Conservation (phyloP, 768 basidiomycete species). For the Daedaleopsis sinensis region DNA sequence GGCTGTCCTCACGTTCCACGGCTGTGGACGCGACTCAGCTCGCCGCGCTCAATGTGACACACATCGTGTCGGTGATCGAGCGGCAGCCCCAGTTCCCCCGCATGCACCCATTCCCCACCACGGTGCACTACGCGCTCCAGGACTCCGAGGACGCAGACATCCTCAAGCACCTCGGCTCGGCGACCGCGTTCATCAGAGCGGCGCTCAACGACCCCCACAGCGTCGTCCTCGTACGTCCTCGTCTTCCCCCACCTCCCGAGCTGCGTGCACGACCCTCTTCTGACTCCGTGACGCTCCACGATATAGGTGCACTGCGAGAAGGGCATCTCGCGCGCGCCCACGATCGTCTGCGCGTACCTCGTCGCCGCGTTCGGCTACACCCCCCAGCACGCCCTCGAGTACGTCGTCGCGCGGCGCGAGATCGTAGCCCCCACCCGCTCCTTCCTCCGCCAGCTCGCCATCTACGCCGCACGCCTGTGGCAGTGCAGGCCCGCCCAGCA, state of each 20-base stretch:
- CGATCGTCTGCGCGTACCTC: conserved; percentile 72
- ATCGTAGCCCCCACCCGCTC: conserved; percentile 68
- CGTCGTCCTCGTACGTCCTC: conserved; percentile 50
- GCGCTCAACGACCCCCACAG: conserved; percentile 48
- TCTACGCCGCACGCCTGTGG: conserved; percentile 32
- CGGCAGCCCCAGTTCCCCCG: conserved; percentile 48
- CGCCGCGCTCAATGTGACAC: conserved; percentile 66
- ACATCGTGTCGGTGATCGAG: conserved; percentile 70
- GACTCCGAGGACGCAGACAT: conserved; percentile 48
- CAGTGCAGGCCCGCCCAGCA: conserved; percentile 4
- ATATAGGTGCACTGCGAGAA: conserved; percentile 74
- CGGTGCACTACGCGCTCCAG: conserved; percentile 53
- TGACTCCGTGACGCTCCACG: neutral
- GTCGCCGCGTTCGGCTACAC: conserved; percentile 51
- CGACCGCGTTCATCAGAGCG: conserved; percentile 54
- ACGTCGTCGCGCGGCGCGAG: conserved; percentile 57
- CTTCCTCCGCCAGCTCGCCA: conserved; percentile 59
- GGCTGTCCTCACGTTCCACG: conserved; percentile 63
- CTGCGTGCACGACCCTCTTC: neutral
- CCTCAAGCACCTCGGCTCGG: conserved; percentile 45
- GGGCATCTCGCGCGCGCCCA: conserved; percentile 76
- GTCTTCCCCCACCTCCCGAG: conserved; percentile 1
- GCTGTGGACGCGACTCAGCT: conserved; percentile 53
- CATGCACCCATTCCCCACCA: conserved; percentile 36
- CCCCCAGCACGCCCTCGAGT: conserved; percentile 54